A percentile compares a stretch with the other conserved stretches of the same genome.
Evolutionary conservation across 2,329 filamentous ascomycete genomes (phyloP).

Genomic region (Colletotrichum euphorbiae): DNA sequence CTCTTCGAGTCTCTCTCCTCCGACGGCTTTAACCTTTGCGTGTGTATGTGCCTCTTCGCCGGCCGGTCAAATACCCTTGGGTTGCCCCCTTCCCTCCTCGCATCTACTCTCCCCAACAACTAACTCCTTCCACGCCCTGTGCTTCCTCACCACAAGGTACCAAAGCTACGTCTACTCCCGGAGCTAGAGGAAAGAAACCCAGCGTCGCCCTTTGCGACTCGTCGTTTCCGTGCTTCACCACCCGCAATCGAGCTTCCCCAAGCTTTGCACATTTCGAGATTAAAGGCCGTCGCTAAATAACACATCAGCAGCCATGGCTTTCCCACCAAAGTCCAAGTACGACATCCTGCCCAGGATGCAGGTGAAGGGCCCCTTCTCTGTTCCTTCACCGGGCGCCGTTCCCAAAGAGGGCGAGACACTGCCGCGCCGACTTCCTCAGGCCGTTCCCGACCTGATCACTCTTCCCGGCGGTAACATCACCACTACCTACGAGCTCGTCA

Average conservation of each 20-base stretch:
- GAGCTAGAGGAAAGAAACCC: background rate
- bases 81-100: slow-evolving; percentile 5
- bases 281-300: background rate
- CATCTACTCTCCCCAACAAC: background rate
- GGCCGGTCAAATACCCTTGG: slow-evolving; percentile 31
- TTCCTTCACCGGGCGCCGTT: slow-evolving; percentile 73
- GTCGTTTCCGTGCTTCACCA: slow-evolving; percentile 11
- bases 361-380: slow-evolving; percentile 74
- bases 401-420: slow-evolving; percentile 79
- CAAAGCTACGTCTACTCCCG: background rate
- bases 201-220: slow-evolving; percentile 8
- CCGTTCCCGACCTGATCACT: slow-evolving; percentile 71
- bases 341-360: slow-evolving; percentile 58
- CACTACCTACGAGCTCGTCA: slow-evolving; percentile 82
- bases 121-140: background rate
- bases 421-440: slow-evolving; percentile 73
- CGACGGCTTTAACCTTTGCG: slow-evolving; percentile 1
- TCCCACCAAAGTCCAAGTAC: slow-evolving; percentile 37
- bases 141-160: background rate
- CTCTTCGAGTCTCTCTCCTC: slow-evolving; percentile 7
- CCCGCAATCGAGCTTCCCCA: slow-evolving; percentile 6
- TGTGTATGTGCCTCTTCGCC: slow-evolving; percentile 9
- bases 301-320: slow-evolving; percentile 18
- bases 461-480: slow-evolving; percentile 73
- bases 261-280: background rate